Conservation (phyloP, 2,329 filamentous ascomycete species). For the Neoarthrinium moseri region DNA sequence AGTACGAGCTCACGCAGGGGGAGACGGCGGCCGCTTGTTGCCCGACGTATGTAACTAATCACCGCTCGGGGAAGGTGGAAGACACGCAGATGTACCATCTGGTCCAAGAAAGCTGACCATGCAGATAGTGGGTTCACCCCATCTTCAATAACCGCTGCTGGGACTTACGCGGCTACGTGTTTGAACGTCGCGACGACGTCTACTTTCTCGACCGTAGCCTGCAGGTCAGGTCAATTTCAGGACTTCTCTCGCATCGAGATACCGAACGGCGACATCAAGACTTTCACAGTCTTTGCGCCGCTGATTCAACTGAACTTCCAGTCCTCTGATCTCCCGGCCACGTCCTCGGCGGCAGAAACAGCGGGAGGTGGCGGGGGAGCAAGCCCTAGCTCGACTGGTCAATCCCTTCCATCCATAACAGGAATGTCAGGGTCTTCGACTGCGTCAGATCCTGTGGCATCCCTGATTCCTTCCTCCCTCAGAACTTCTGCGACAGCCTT, state of each 20-base stretch:
- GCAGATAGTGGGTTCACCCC: constrained; percentile 3
- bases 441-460: constrained; percentile 5
- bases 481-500: constrained; percentile 3
- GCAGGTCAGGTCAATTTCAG: background rate
- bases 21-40: constrained; percentile 12
- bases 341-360: background rate
- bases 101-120: background rate
- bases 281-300: constrained; percentile 3
- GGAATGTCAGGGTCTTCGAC: background rate
- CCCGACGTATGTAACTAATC: constrained; percentile 6
- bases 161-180: constrained; percentile 7
- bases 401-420: background rate
- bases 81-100: background rate
- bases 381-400: constrained; percentile 2
- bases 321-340: background rate
- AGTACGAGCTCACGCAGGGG: constrained; percentile 2
- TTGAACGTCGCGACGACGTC: constrained; percentile 3
- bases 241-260: constrained; percentile 5
- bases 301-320: constrained; percentile 3
- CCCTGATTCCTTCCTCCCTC: constrained; percentile 2
- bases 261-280: constrained; percentile 6
- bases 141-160: background rate
- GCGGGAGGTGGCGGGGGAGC: background rate
- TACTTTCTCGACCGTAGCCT: constrained; percentile 5
- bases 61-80: too few relatives aligned